Evolutionary conservation across 306 rosid genomes (phyloP).

Genomic region (Rosa rugosa): DNA sequence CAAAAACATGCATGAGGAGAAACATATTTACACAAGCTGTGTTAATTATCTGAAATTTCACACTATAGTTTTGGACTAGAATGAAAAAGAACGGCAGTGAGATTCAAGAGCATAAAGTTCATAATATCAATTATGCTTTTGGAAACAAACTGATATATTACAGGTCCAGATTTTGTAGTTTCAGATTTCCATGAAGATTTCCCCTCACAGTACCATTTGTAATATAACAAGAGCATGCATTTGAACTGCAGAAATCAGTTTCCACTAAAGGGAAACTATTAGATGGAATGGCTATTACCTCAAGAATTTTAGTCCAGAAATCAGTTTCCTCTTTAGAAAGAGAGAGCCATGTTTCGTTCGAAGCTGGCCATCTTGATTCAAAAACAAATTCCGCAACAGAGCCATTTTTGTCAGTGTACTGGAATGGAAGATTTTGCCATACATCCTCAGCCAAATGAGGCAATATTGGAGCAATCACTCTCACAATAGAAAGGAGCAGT

Average conservation of each 20-base stretch:
- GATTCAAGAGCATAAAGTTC: slow-evolving; percentile 6
- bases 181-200: not conserved
- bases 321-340: slow-evolving; percentile 68
- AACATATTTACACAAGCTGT: not conserved
- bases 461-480: slow-evolving; percentile 85
- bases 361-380: slow-evolving; percentile 89
- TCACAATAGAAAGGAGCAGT: slow-evolving; percentile 72
- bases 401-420: slow-evolving; percentile 56
- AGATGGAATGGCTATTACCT: slow-evolving; percentile 45
- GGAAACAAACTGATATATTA: not conserved
- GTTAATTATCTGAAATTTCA: not conserved
- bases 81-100: not conserved
- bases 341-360: slow-evolving; percentile 67
- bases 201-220: not conserved
- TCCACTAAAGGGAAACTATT: not conserved
- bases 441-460: slow-evolving; percentile 99
- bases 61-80: not conserved
- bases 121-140: not conserved
- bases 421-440: slow-evolving; percentile 97
- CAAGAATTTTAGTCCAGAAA: slow-evolving; percentile 83
- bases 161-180: not conserved
- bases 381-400: slow-evolving; percentile 77
- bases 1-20: not conserved
- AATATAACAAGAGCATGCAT: not conserved
- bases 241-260: not conserved